These are phyloP conservation scores for Boletus edulis DNA, from an alignment of 768 basidiomycete species.

Conservation along the genomic window DNA sequence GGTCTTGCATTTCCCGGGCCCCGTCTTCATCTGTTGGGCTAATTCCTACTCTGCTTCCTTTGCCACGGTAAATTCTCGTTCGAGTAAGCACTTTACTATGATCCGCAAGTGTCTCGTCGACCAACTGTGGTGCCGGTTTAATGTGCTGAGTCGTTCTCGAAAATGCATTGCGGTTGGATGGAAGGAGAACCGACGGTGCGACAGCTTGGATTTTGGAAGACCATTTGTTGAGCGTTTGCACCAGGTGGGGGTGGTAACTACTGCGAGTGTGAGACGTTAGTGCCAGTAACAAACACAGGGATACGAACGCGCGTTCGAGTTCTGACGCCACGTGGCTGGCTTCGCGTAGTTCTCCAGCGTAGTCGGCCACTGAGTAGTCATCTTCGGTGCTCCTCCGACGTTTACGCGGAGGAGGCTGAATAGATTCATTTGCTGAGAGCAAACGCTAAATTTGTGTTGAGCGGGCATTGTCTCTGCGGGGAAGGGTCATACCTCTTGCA, in stretches of 20 bases:
- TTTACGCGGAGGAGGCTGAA: slow-evolving; percentile 54
- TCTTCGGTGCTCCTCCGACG: slow-evolving; percentile 42
- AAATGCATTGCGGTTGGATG: slow-evolving; percentile 71
- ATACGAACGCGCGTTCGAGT: slow-evolving; percentile 54
- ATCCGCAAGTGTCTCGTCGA: slow-evolving; percentile 70
- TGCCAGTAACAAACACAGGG: background rate
- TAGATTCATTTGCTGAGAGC: slow-evolving; percentile 45
- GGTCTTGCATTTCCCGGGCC: slow-evolving; percentile 34
- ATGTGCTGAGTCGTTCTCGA: slow-evolving; percentile 51
- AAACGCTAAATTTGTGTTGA: slow-evolving; percentile 38
- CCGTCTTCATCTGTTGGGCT: slow-evolving; percentile 32
- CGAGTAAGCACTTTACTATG: slow-evolving; percentile 57
- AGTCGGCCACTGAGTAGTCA: slow-evolving; percentile 5
- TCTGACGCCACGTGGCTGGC: slow-evolving; percentile 40
- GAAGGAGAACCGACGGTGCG: slow-evolving; percentile 70
- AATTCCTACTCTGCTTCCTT: slow-evolving; percentile 42
- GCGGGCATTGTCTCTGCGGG: slow-evolving; percentile 4
- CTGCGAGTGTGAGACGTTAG: slow-evolving; percentile 1
- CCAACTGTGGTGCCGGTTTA: slow-evolving; percentile 69
- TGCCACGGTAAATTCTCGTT: slow-evolving; percentile 57
- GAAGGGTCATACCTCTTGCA: slow-evolving; percentile 57
- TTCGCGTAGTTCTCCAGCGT: slow-evolving; percentile 35
- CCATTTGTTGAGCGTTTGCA: slow-evolving; percentile 90
- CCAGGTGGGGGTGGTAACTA: slow-evolving; percentile 65
- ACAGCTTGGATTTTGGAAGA: slow-evolving; percentile 94